Evolutionary conservation across 441 rosid genomes (phyloP).

Genomic region (Pelargonium australe): DNA sequence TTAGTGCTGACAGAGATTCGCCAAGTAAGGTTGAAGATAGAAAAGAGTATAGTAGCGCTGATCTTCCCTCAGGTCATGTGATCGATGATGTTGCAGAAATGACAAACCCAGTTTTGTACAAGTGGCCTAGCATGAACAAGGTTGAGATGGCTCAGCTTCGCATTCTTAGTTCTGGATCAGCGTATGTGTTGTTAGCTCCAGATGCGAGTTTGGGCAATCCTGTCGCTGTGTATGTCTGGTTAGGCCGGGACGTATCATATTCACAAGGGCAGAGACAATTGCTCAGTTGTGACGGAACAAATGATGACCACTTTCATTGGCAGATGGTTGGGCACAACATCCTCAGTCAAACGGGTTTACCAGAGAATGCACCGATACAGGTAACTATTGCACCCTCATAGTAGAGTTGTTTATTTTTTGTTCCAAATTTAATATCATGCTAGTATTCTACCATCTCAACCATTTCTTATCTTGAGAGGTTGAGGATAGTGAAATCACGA

Average conservation of each 20-base stretch:
- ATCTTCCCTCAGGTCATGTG: slow-evolving; percentile 12
- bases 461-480: too few species aligned
- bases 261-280: slow-evolving; percentile 19
- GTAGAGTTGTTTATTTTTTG: slow-evolving; percentile 2
- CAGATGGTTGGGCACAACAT: slow-evolving; percentile 27
- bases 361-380: slow-evolving; percentile 25
- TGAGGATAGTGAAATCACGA: not conserved
- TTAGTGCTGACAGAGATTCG: slow-evolving; percentile 19
- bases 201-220: slow-evolving; percentile 15
- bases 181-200: slow-evolving; percentile 32
- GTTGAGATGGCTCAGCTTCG: slow-evolving; percentile 24
- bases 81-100: slow-evolving; percentile 13
- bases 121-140: slow-evolving; percentile 35
- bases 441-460: too few species aligned
- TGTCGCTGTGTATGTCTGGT: slow-evolving; percentile 33
- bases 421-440: not conserved
- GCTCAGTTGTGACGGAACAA: slow-evolving; percentile 14
- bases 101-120: slow-evolving; percentile 24
- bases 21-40: slow-evolving; percentile 19
- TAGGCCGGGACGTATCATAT: slow-evolving; percentile 20
- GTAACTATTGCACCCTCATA: slow-evolving; percentile 20
- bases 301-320: slow-evolving; percentile 21
- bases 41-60: slow-evolving; percentile 14
- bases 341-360: slow-evolving; percentile 28
- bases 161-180: slow-evolving; percentile 31